A percentile compares a stretch with the other conserved stretches of the same genome.
phyloP scores from a whole-genome alignment of 1,139 yeast genomes.

The Schwanniomyces etchellsii region DNA sequence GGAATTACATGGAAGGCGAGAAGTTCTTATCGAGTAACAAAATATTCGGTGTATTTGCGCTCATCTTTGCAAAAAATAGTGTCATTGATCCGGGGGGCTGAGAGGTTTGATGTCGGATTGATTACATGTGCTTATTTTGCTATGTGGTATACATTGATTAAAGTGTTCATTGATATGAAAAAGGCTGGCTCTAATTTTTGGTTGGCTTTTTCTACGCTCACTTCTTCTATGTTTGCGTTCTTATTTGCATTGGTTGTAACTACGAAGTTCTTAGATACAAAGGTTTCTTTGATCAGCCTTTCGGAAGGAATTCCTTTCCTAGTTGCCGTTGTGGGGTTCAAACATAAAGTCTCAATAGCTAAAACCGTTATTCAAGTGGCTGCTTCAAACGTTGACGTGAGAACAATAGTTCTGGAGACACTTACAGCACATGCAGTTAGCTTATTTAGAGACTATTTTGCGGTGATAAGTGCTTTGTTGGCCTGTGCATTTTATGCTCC shows the following conservation, averaged over 20 bases:
- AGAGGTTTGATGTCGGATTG: slow-evolving; percentile 77
- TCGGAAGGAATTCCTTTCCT: slow-evolving; percentile 93
- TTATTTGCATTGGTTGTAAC: slow-evolving; percentile 74
- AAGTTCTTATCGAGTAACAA: slow-evolving; percentile 57
- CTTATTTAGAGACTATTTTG: slow-evolving; percentile 71
- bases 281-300: slow-evolving; percentile 68
- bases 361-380: slow-evolving; percentile 50
- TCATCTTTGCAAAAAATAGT: slow-evolving; percentile 41
- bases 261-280: slow-evolving; percentile 45
- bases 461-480: slow-evolving; percentile 69
- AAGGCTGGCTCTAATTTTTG: slow-evolving; percentile 80
- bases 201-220: slow-evolving; percentile 78
- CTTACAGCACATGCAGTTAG: slow-evolving; percentile 63
- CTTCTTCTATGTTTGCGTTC: slow-evolving; percentile 83
- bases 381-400: slow-evolving; percentile 33
- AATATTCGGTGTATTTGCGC: slow-evolving; percentile 57
- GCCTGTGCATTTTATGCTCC: slow-evolving; percentile 67
- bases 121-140: slow-evolving; percentile 81
- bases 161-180: slow-evolving; percentile 78
- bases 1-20: slow-evolving; percentile 62
- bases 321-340: slow-evolving; percentile 90
- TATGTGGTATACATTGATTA: slow-evolving; percentile 81
- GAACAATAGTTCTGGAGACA: slow-evolving; percentile 50
- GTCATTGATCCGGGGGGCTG: slow-evolving; percentile 67
- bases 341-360: slow-evolving; percentile 77